Base-by-base conservation (phyloP, 306 rosid genomes). In the Inga oerstediana region DNA sequence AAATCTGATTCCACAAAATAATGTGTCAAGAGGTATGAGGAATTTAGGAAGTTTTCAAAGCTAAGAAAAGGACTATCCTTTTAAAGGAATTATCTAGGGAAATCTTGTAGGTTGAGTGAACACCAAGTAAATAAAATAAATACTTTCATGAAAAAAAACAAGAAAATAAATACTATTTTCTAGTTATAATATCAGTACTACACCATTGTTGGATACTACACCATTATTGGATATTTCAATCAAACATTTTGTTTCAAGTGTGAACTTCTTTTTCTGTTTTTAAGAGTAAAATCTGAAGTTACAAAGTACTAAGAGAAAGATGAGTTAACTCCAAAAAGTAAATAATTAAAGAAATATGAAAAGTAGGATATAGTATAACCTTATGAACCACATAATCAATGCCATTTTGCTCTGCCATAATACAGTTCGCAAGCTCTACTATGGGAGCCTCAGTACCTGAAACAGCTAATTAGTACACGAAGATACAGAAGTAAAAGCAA, bases 371-470 rank as follows among this genome's bases (percentile, higher is more conserved):
- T 66, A 76, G 15, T 20, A 81, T 70, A 82, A 95, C 97, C 98
- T 93, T 84, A 68, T 69, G 74, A 74, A 80, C 82, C 62, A 79
- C 83, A 83, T 83, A 88, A 14, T 85, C 80, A 2, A 83, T 70
- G 76, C 91, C 93, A 87, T 85, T 87, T 85, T 88, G 92, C 86
- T 84, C 89, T 2, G 88, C 86, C 85, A 93, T 77, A 65, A 96
- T 92, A 22, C 90, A 88, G 62, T 91, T 87, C 1, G 98, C 97
- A 74, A 89, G 93, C 76, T 93, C 94, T 22, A 93, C 61, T 79
- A 96, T 84, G 51, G 91, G 94, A 77, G 75, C 88, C 68, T 91
- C 97, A 0, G 90, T 24, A 78, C 98, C 99, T 95, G 93, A 76
- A 71, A 76, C 72, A 68, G 52, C 76, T 44, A 82, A 44, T 72